A percentile compares a stretch with the other conserved stretches of the same genome.
Conservation (phyloP, 371 early-diverging fungal species). For the Circinella minor region DNA sequence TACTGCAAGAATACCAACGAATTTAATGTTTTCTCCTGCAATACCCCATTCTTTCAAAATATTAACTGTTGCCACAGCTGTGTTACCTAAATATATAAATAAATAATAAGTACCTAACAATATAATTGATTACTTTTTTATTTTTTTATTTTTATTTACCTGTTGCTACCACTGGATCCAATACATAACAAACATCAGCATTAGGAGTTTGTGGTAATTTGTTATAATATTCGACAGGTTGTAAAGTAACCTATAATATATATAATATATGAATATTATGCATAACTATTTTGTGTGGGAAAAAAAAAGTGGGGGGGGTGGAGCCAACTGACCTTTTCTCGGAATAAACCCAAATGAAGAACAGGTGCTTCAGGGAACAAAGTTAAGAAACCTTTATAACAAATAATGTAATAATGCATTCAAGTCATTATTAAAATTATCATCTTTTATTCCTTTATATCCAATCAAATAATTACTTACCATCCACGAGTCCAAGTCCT, state of each 20-base stretch:
- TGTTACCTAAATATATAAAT: conserved; percentile 53
- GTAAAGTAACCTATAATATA: conserved; percentile 58
- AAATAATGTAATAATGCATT: not conserved
- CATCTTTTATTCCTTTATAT: not conserved
- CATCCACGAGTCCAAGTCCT: conserved; percentile 75
- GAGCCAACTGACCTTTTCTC: conserved; percentile 68
- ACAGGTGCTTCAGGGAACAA: conserved; percentile 78
- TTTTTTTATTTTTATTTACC: conserved; percentile 33
- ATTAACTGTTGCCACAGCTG: conserved; percentile 81
- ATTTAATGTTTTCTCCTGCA: conserved; percentile 64
- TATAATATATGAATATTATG: not conserved
- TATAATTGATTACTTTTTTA: not conserved
- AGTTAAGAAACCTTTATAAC: conserved; percentile 59
- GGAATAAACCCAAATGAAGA: conserved; percentile 81
- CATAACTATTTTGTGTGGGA: not conserved
- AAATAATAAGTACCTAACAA: not conserved
- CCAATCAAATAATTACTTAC: conserved; percentile 38
- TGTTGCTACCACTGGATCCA: conserved; percentile 90
- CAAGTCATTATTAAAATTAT: not conserved
- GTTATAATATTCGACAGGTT: conserved; percentile 95
- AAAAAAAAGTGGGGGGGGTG: not conserved
- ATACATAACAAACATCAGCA: conserved; percentile 73
- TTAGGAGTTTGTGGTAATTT: conserved; percentile 76
- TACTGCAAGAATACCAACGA: conserved; percentile 68
- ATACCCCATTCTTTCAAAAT: conserved; percentile 86